phyloP scores from a whole-genome alignment of 306 rosid genomes.

The Lablab purpureus region DNA sequence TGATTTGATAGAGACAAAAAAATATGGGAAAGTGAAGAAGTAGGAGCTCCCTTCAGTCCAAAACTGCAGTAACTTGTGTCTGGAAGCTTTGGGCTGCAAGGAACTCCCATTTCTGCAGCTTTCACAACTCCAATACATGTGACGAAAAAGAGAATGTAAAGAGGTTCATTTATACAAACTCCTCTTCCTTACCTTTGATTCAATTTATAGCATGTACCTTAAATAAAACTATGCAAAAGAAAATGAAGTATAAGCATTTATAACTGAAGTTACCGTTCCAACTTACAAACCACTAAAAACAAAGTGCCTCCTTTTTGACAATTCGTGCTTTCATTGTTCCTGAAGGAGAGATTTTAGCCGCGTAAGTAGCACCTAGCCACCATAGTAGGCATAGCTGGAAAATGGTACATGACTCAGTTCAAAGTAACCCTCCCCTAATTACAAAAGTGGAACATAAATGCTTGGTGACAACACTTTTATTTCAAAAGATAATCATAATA shows the following conservation, averaged over 20 bases:
- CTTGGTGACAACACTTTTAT: constrained; percentile 30
- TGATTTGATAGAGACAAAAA: constrained; percentile 13
- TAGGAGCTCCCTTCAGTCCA: constrained; percentile 95
- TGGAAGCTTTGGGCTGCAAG: constrained; percentile 69
- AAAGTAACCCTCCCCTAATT: constrained; percentile 30
- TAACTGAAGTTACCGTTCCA: constrained; percentile 45
- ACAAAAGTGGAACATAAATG: constrained; percentile 51
- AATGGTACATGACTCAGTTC: constrained; percentile 46
- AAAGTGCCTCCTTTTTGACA: constrained; percentile 40
- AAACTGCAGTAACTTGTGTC: constrained; percentile 36
- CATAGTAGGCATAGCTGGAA: constrained; percentile 51
- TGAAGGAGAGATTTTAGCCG: constrained; percentile 43
- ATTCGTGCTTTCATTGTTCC: constrained; percentile 39
- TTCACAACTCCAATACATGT: constrained; percentile 42
- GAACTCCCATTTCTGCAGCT: constrained; percentile 73
- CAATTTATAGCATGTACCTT: constrained; percentile 28
- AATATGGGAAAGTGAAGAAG: constrained; percentile 62
- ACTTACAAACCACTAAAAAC: constrained; percentile 41
- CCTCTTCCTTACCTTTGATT: neutral
- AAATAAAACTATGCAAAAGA: neutral
- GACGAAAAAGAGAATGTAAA: constrained; percentile 22
- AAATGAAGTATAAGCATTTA: constrained; percentile 36
- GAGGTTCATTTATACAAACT: constrained; percentile 37
- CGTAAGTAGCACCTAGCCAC: constrained; percentile 38
- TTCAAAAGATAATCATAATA: no score